Base-by-base conservation (phyloP, 257 asterid genomes). In the Solanum sparsipilum region DNA sequence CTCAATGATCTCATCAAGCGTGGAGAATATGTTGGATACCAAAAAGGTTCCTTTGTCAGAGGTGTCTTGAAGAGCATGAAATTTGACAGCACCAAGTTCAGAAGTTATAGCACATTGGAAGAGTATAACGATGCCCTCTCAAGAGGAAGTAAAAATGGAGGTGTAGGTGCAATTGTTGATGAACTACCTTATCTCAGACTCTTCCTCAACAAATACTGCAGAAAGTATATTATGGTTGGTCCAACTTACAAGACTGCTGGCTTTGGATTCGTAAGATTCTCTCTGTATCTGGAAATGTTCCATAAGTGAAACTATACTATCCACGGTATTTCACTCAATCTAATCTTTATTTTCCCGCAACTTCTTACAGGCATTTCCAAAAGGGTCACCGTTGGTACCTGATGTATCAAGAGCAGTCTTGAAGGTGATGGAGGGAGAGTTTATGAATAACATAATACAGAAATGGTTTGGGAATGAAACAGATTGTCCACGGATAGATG, bases 91-190 rank as follows among this genome's bases (percentile, higher is more conserved):
- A 81, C 95, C 83, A 88, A 85, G 86, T 86, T 92, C n/a, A 83
- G 65, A 81, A 89, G 27, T 41, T 92, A 88, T 60, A 88, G 87
- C 84, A 86, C 92, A 1, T 87, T 87, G 13, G 87, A 94, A 35
- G 89, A 90, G 23, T 92, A 91, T 16, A 89, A 90, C 2, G 89
- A 92, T n/a, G 94, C 94, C 32, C 94, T 92, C 31, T 76, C 91
- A 4, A 87, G 46, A 90, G 96, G 95, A 6, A 90, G 94, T 84
- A 13, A 34, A 65, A 90, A 88, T 27, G 94, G 94, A 76, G 95
- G 94, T 52, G 94, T 92, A 23, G 91, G 90, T 76, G 95, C 94
- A 58, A 88, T 93, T 38, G 87, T 93, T 52, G 96, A 94, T 41
- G 95, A 92, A 86, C 88, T 92, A 7, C 95, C 95, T 86, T 94